Conservation (phyloP, 164 flowering plant species). For the Chloranthus sessilifolius region DNA sequence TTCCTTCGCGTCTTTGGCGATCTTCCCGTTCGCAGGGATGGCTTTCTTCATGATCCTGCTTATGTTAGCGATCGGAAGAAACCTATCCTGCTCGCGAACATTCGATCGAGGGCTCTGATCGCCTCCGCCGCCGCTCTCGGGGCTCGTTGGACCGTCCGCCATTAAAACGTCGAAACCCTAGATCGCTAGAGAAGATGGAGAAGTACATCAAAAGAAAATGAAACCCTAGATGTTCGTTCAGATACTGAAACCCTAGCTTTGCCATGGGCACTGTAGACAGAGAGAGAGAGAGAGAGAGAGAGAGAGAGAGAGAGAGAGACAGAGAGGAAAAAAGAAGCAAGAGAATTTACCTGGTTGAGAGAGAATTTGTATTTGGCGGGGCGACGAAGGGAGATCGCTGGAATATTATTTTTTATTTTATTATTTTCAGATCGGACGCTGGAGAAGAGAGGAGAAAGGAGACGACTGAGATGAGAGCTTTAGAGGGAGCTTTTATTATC, state of each 20-base stretch:
- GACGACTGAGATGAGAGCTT: slow-evolving; percentile 21
- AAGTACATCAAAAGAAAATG: background rate
- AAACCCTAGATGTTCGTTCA: slow-evolving; percentile 16
- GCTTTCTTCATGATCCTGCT: slow-evolving; percentile 48
- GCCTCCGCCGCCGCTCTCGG: slow-evolving; percentile 33
- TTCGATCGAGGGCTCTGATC: slow-evolving; percentile 30
- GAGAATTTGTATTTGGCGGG: slow-evolving; percentile 29
- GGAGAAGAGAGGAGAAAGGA: slow-evolving; percentile 26
- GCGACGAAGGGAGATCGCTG: background rate
- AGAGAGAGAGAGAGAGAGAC: slow-evolving; percentile 1
- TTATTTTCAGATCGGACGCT: slow-evolving; percentile 42
- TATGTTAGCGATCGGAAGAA: slow-evolving; percentile 38
- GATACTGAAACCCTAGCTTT: slow-evolving; percentile 14
- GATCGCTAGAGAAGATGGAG: no score
- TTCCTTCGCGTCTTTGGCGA: slow-evolving; percentile 43
- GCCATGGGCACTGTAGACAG: slow-evolving; percentile 4
- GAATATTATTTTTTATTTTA: background rate
- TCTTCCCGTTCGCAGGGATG: slow-evolving; percentile 38
- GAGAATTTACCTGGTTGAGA: background rate
- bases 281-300: slow-evolving; percentile 2
- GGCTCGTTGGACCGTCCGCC: slow-evolving; percentile 35
- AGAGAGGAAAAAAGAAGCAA: slow-evolving; percentile 2
- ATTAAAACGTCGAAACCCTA: slow-evolving; percentile 16
- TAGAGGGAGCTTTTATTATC: slow-evolving; percentile 12
- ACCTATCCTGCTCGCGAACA: slow-evolving; percentile 40